Conservation (phyloP, 768 basidiomycete genomes). For the Trametes meyenii region DNA sequence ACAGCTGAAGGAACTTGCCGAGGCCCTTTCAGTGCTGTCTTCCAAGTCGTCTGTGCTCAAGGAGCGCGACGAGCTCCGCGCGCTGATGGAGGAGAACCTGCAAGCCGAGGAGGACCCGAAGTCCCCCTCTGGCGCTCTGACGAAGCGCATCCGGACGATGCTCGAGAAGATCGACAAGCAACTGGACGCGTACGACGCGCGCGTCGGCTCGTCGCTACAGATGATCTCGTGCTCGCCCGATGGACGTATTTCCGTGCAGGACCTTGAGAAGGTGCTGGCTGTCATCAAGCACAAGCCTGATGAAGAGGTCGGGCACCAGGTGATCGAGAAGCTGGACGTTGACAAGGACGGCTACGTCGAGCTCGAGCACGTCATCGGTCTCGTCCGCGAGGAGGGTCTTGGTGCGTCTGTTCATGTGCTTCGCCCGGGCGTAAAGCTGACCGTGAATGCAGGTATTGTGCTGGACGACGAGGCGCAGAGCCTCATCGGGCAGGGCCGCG, state of each 20-base stretch:
- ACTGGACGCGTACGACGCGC: slow-evolving; percentile 87
- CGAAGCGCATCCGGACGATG: slow-evolving; percentile 95
- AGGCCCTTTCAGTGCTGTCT: slow-evolving; percentile 87
- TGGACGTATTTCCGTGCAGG: slow-evolving; percentile 86
- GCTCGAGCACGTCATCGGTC: slow-evolving; percentile 88
- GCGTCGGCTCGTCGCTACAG: slow-evolving; percentile 82
- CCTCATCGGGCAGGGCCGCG: slow-evolving; percentile 80
- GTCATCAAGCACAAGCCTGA: slow-evolving; percentile 95
- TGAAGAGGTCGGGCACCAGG: slow-evolving; percentile 82
- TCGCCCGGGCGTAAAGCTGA: not conserved
- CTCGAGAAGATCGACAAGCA: slow-evolving; percentile 94
- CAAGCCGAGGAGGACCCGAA: slow-evolving; percentile 87
- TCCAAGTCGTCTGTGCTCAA: slow-evolving; percentile 94
- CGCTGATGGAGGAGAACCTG: slow-evolving; percentile 93
- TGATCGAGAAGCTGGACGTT: slow-evolving; percentile 92
- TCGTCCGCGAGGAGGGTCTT: slow-evolving; percentile 86
- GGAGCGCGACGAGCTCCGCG: slow-evolving; percentile 89
- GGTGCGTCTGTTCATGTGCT: slow-evolving; percentile 45
- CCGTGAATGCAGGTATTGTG: slow-evolving; percentile 60
- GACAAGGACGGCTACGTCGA: slow-evolving; percentile 97
- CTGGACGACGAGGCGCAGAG: slow-evolving; percentile 84
- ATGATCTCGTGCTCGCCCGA: slow-evolving; percentile 85
- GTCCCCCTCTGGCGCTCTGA: slow-evolving; percentile 83
- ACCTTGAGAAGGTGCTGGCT: slow-evolving; percentile 86
- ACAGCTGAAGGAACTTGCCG: slow-evolving; percentile 91